Evolutionary conservation across 768 basidiomycete genomes (phyloP).

Genomic region (Pleurotus tuber-regium): DNA sequence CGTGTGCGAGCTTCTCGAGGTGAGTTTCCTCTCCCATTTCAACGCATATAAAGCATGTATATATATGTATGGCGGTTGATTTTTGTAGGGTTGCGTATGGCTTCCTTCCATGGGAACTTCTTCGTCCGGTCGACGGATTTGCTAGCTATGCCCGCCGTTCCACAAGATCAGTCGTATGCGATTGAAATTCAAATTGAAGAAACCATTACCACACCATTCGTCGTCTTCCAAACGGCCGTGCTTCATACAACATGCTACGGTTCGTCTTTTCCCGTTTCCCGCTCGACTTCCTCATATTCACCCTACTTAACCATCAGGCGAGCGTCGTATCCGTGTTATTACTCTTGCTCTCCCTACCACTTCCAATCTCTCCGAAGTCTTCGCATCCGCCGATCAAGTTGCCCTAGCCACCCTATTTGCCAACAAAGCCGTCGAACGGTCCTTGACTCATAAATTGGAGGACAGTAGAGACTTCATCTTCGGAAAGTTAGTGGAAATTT

Average conservation of each 20-base stretch:
- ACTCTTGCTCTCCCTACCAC: constrained; percentile 88
- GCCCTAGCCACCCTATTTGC: constrained; percentile 82
- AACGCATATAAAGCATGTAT: not conserved
- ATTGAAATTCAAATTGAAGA: constrained; percentile 97
- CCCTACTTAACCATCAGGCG: constrained; percentile 36
- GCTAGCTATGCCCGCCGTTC: constrained; percentile 94
- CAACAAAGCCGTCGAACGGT: constrained; percentile 91
- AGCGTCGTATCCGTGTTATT: constrained; percentile 88
- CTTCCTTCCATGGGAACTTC: constrained; percentile 98
- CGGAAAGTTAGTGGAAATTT: constrained; percentile 81
- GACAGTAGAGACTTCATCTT: constrained; percentile 84
- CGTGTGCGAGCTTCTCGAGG: constrained; percentile 97
- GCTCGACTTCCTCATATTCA: not conserved
- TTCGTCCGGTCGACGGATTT: constrained; percentile 97
- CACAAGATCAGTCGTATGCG: constrained; percentile 92
- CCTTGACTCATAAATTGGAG: constrained; percentile 82
- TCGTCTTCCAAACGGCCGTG: constrained; percentile 93
- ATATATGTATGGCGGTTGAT: constrained; percentile 5
- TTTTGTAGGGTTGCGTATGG: constrained; percentile 79
- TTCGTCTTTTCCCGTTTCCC: constrained; percentile 20
- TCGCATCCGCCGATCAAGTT: constrained; percentile 86
- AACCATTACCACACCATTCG: constrained; percentile 84
- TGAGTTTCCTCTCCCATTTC: constrained; percentile 24
- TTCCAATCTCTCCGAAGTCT: constrained; percentile 83
- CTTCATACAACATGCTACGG: constrained; percentile 94